Base-by-base conservation (phyloP, 805 yeast genomes). In the Priceomyces carsonii region DNA sequence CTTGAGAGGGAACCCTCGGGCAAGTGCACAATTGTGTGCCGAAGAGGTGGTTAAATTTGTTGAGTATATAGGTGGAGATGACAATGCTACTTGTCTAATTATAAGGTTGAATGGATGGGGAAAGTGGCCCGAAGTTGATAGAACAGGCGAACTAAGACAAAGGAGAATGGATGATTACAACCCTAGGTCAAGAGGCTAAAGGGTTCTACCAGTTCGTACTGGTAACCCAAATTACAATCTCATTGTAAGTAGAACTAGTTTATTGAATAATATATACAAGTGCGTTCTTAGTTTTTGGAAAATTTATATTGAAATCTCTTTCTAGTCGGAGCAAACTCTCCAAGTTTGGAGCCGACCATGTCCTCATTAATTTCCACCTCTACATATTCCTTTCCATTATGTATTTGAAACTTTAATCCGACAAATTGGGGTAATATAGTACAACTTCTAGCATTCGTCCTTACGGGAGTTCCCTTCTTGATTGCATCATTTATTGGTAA, bases 381-480 rank as follows among this genome's bases (percentile, higher is more conserved):
- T 25, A 89, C 95, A 56, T 90, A 93, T 49, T 88, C 95, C 56
- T 84, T 86, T 18, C 99, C 99, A 63, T 93, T 93, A 65, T 93
- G 99, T 22, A 93, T 86, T 62, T 93, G 95, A 61, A 93, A 93
- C 50, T 81, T 84, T 38, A 93, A 70, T 4, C 99, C 99, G 21
- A 93, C 96, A 63, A 93, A 91, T 57, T 88, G 95, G 14, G 99
- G 99, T 32, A 93, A 68, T 36, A 93, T 86, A 13, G 98, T 93
- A 56, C 98, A 93, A 22, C 91, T 70, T 59, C 99, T 78, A 27
- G 97, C 96, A 51, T 89, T 87, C n/a, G 99, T 93, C 66, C 96
- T 76, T 42, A 93, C 86, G 3, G 98, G 95, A 2, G 86, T 75
- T 13, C 85, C 85, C 35, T 81, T 81, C 45, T 79, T 78, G 41